Conservation (phyloP, 495 filamentous ascomycete genomes). For the Bacidia rubella region DNA sequence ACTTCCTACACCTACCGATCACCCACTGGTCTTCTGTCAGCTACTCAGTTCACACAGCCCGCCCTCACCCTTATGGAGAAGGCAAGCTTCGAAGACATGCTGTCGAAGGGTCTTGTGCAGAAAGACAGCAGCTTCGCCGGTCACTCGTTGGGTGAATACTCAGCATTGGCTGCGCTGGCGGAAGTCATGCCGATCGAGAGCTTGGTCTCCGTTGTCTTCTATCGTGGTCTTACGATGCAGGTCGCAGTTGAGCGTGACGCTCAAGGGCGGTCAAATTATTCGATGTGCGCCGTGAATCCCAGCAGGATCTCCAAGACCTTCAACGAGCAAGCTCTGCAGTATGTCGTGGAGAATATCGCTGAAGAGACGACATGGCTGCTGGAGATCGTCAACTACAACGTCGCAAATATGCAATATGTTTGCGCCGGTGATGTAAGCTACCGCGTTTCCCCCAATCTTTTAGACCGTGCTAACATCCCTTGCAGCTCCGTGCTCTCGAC, state of each 20-base stretch:
- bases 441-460: neutral
- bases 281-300: conserved; percentile 97
- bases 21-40: conserved; percentile 86
- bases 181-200: conserved; percentile 99
- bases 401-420: conserved; percentile 97
- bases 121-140: conserved; percentile 93
- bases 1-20: conserved; percentile 94
- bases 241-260: conserved; percentile 96
- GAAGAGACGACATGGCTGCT: conserved; percentile 89
- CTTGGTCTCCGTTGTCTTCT: conserved; percentile 96
- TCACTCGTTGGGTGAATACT: conserved; percentile 97
- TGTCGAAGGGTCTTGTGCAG: conserved; percentile 87
- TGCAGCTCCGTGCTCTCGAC: conserved; percentile 73
- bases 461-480: conserved; percentile 20
- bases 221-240: conserved; percentile 98
- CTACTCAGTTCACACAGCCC: conserved; percentile 96
- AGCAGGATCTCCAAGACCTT: conserved; percentile 95
- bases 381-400: conserved; percentile 98
- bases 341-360: conserved; percentile 82
- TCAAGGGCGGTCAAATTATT: conserved; percentile 86
- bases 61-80: conserved; percentile 99
- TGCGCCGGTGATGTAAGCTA: conserved; percentile 69
- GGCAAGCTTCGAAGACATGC: conserved; percentile 98
- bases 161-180: conserved; percentile 85
- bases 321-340: conserved; percentile 91